A percentile compares a stretch with the other conserved stretches of the same genome.
Evolutionary conservation across 2,329 filamentous ascomycete genomes (phyloP).

Genomic region (Fonsecaea erecta): DNA sequence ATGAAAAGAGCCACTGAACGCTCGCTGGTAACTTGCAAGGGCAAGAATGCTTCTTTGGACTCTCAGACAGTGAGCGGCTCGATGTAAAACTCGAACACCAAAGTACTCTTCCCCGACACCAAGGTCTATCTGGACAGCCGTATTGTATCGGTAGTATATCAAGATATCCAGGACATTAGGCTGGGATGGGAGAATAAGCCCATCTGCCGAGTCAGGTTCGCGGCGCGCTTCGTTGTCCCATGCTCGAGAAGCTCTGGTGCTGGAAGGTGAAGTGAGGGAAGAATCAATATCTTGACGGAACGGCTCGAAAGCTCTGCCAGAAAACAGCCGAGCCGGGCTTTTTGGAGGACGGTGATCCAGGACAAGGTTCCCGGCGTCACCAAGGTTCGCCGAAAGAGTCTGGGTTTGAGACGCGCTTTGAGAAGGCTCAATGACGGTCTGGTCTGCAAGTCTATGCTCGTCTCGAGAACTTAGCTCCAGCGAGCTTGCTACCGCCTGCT

Average conservation of each 20-base stretch:
- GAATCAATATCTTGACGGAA: no score
- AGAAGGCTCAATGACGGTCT: no score
- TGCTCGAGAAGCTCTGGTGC: no score
- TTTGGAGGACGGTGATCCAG: no score
- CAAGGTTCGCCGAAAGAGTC: no score
- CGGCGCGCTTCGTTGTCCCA: neutral
- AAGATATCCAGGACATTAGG: constrained; percentile 6
- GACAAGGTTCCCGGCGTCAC: no score
- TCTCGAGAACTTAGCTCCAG: neutral
- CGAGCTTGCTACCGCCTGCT: no score
- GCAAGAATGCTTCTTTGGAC: constrained; percentile 6
- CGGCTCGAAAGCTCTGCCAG: no score
- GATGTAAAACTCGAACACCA: neutral
- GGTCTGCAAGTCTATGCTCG: neutral
- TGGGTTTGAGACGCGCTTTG: no score
- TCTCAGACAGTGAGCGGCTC: neutral
- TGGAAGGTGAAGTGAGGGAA: no score
- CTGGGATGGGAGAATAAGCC: no score
- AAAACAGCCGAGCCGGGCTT: no score
- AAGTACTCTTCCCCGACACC: constrained; percentile 14
- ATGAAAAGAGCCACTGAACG: neutral
- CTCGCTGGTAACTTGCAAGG: constrained; percentile 1
- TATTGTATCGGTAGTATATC: constrained; percentile 16
- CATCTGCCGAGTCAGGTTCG: neutral
- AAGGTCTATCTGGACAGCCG: constrained; percentile 11